Percentiles rank a stretch among this genome's conserved stretches.
Evolutionary conservation across 345 rosid genomes (phyloP).

Genomic region (Turnera subulata): DNA sequence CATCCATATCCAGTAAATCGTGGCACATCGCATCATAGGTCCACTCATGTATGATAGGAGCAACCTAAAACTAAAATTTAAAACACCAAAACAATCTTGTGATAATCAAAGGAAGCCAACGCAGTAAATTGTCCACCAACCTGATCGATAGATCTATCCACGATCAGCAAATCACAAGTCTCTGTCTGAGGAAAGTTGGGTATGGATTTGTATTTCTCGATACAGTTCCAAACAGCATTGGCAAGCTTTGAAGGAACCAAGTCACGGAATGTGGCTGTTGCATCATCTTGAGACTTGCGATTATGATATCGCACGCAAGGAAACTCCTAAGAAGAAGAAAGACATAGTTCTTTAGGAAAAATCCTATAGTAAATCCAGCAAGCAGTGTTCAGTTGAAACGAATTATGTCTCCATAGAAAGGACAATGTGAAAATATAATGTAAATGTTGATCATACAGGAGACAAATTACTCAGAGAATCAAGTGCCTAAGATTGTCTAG

Average conservation of each 20-base stretch:
- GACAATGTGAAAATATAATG: background rate
- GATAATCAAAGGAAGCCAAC: background rate
- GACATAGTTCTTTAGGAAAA: too few species aligned
- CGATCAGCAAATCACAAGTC: constrained; percentile 82
- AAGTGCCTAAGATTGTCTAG: too few species aligned
- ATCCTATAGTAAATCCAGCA: too few species aligned
- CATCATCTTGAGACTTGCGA: constrained; percentile 36
- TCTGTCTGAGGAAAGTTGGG: constrained; percentile 84
- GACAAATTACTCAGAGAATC: too few species aligned
- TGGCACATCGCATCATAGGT: constrained; percentile 99
- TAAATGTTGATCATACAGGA: too few species aligned
- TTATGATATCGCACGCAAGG: constrained; percentile 74
- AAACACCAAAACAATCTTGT: constrained; percentile 8
- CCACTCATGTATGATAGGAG: constrained; percentile 98
- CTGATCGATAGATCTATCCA: constrained; percentile 94
- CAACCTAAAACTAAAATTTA: constrained; percentile 48
- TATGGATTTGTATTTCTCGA: constrained; percentile 63
- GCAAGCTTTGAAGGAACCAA: constrained; percentile 73
- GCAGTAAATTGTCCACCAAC: constrained; percentile 33
- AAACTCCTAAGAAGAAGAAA: constrained; percentile 48
- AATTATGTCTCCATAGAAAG: background rate
- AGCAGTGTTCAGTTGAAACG: background rate
- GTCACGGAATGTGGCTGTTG: constrained; percentile 44
- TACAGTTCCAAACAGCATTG: constrained; percentile 50
- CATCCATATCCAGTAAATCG: constrained; percentile 88